Evolutionary conservation across 768 basidiomycete genomes (phyloP), one percentile per base, ranked within the genome.

Genomic region (Leccinum arenicola): DNA sequence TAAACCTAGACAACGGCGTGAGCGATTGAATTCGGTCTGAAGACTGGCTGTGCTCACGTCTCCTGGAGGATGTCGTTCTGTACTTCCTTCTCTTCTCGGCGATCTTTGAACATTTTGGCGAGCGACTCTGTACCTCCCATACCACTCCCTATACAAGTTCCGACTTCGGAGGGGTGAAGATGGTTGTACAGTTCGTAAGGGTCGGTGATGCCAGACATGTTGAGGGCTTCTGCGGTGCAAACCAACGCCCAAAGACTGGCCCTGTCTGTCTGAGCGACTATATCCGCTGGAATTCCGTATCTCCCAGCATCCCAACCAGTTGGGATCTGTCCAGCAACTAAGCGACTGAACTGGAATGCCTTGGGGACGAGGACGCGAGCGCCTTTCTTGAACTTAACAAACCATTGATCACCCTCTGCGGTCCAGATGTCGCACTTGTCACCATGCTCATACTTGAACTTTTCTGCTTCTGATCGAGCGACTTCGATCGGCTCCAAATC

Each of bases 31-130:
- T 54, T 29, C 19, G 25, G 45, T 31, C 45, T 15, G 38, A 47
- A 45, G 27, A 47, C 15, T 29, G 12, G 31, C n/a, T 9, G 31
- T 3, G 1, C 92, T 70, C 66, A 94, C 91, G 97, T 98, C 75
- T 99, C 97, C 74, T 98, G 97, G 47, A 99, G 80, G 63, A 99
- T 91, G 69, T 99, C 97, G 68, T 95, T 98, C 76, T 98, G 97
- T 1, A 98, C 95, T 36, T 98, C 95, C 73, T 91, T 92, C 79
- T 98, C 97, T 69, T 98, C 96, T 43, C 95, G 90, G 62, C 97
- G 89, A 72, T 99, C 97, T 75, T 93, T 97, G 84, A 99, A 99
- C 97, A 99, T 99, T 76, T 91, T 88, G 54, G 88, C 82, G 77
- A 98, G 80, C 69, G 90, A 91, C 59, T 87, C 85, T 63, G 93